Base-by-base conservation (phyloP, 73 alveolate species). In the Paramecium primaurelia region DNA sequence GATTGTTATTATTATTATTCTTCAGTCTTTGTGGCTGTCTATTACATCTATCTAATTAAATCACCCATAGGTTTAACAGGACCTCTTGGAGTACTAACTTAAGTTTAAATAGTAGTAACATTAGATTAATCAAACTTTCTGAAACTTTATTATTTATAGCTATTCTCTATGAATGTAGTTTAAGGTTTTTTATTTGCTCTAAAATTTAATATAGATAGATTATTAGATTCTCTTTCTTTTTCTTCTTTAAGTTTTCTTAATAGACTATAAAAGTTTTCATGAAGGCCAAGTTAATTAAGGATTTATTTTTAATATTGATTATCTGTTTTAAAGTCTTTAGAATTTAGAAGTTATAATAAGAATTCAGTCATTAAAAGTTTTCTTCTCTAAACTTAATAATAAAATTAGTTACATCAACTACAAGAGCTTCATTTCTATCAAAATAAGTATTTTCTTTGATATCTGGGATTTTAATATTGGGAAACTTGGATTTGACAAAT, bases 21-120 rank as follows among this genome's bases (percentile, higher is more conserved):
- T 8, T 18, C 69, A 54, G 8, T 64, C 12, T 64, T 32, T 11
- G 22, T 64, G 7, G 42, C 84, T 28, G 84, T 64, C 12, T 64
- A 64, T 34, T 64, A 9, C 2, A 64, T 32, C 49, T 32, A 32
- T 64, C 28, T 32, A 64, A 64, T 1, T 11, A 64, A 11, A 64
- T 64, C 84, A 10, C 51, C 84, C 84, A 64, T 64, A 0, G 84
- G 84, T 32, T 64, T 64, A 28, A 64, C 26, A 25, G 84, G 84
- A 3, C 84, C 84, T 64, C 84, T 64, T 25, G 84, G 84, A 64
- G 84, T 64, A 32, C 42, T 64, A 10, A 34, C 84, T 64, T 64
- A 34, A 3, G 84, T 64, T 28, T 32, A 64, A 8, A 34, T 64
- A 6, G 84, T 64, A 11, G 0, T 54, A 54, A 54, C 32, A 54